Conservation (phyloP, 495 filamentous ascomycete genomes). For the Talaromyces nanjingensis region DNA sequence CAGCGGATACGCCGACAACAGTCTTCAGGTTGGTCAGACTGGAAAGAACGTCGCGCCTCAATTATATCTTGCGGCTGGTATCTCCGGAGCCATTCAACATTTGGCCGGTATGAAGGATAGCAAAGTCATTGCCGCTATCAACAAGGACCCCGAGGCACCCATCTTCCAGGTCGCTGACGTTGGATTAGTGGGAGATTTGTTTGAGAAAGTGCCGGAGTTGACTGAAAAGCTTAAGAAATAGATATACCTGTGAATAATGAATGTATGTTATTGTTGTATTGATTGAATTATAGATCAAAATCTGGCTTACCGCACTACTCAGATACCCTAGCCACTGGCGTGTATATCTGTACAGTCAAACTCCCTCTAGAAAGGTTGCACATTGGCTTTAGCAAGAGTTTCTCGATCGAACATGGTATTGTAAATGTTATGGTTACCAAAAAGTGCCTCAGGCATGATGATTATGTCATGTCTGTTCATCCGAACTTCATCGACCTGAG, state of each 20-base stretch:
- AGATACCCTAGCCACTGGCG: too few species aligned
- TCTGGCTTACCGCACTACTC: not conserved
- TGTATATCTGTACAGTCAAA: too few species aligned
- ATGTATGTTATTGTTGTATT: not conserved
- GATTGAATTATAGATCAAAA: too few species aligned
- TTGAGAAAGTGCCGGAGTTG: constrained; percentile 90
- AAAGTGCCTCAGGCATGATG: not conserved
- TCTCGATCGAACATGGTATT: too few species aligned
- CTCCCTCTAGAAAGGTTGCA: too few species aligned
- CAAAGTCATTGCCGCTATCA: constrained; percentile 98
- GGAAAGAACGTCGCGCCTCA: constrained; percentile 97
- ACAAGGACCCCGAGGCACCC: constrained; percentile 94
- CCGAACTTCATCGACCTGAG: not conserved
- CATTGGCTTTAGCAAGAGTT: too few species aligned
- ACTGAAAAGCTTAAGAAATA: constrained; percentile 84
- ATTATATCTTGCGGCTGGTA: constrained; percentile 90
- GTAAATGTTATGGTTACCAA: too few species aligned
- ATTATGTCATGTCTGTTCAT: not conserved
- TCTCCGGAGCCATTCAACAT: constrained; percentile 96
- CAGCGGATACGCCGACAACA: constrained; percentile 98
- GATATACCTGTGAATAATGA: constrained; percentile 15
- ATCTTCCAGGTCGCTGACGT: constrained; percentile 99
- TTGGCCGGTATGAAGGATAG: constrained; percentile 99
- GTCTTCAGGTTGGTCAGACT: constrained; percentile 94
- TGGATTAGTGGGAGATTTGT: constrained; percentile 89